These are phyloP conservation scores for Diospyros kaki DNA, from an alignment of 148 eudicot species.

Conservation along the genomic window DNA sequence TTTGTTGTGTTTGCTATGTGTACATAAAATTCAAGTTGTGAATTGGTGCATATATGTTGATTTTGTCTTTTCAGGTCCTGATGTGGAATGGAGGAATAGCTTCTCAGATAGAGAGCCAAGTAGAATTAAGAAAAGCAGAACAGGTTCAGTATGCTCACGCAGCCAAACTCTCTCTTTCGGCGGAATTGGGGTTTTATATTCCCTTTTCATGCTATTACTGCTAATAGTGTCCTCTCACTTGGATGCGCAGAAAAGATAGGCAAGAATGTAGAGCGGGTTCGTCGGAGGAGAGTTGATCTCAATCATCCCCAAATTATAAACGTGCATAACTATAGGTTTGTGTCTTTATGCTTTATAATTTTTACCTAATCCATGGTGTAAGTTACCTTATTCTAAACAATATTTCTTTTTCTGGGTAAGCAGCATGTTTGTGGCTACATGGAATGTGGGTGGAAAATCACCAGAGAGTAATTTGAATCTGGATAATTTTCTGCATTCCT, in stretches of 20 bases:
- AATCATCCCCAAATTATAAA: conserved; percentile 92
- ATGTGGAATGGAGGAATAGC: conserved; percentile 73
- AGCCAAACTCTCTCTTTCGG: background rate
- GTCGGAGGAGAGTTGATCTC: conserved; percentile 55
- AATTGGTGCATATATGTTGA: background rate
- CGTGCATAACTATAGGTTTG: conserved; percentile 90
- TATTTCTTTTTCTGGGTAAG: background rate
- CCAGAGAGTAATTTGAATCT: conserved; percentile 77
- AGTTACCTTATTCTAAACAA: background rate
- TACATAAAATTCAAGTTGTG: conserved; percentile 8
- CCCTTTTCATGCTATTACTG: background rate
- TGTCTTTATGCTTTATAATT: conserved; percentile 6
- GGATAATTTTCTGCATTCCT: conserved; percentile 89
- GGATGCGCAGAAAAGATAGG: conserved; percentile 55
- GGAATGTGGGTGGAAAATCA: conserved; percentile 96
- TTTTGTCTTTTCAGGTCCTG: conserved; percentile 46
- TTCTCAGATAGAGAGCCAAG: conserved; percentile 80
- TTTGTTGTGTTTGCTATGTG: background rate
- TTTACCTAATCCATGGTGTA: background rate
- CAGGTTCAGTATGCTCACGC: conserved; percentile 37
- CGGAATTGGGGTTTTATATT: background rate
- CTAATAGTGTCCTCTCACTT: conserved; percentile 6
- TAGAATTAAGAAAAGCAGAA: conserved; percentile 73
- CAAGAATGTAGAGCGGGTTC: conserved; percentile 45
- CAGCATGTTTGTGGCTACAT: conserved; percentile 91